Conservation (phyloP, 768 basidiomycete genomes). For the Rhodosporidiobolus sp. region DNA sequence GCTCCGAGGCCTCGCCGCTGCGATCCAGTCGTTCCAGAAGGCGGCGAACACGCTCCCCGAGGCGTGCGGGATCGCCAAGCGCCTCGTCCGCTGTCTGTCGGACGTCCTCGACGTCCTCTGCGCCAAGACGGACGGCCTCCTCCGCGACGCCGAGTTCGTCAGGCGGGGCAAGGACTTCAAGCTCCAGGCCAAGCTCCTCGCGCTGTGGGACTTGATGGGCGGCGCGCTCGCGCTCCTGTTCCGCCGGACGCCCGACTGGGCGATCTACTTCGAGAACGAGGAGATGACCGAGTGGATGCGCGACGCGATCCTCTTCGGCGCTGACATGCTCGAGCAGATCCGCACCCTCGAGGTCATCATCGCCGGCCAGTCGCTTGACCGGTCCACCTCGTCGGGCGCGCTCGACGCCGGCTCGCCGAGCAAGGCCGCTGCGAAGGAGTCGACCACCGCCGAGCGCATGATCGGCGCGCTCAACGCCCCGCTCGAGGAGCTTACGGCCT, state of each 20-base stretch:
- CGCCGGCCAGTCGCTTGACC: constrained; percentile 25
- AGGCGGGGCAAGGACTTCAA: constrained; percentile 36
- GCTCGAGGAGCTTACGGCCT: constrained; percentile 71
- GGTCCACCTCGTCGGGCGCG: constrained; percentile 35
- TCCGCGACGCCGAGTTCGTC: constrained; percentile 50
- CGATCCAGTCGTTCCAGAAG: constrained; percentile 63
- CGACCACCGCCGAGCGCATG: constrained; percentile 68
- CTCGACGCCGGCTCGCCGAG: constrained; percentile 33
- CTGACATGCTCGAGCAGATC: constrained; percentile 78
- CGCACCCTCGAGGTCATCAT: constrained; percentile 71
- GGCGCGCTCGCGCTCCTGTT: constrained; percentile 78
- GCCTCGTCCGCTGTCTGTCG: constrained; percentile 84
- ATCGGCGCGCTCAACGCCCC: constrained; percentile 69
- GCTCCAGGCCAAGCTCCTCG: constrained; percentile 53
- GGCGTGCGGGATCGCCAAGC: constrained; percentile 81
- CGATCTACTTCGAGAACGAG: constrained; percentile 69
- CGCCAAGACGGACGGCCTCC: constrained; percentile 64
- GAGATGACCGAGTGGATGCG: constrained; percentile 98
- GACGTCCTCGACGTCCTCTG: constrained; percentile 89
- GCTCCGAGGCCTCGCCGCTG: constrained; percentile 67
- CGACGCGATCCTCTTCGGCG: constrained; percentile 88
- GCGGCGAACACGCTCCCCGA: constrained; percentile 69
- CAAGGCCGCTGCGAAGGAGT: constrained; percentile 53
- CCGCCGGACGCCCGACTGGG: constrained; percentile 77
- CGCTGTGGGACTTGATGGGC: constrained; percentile 80